A percentile compares a stretch with the other conserved stretches of the same genome.
phyloP scores from a whole-genome alignment of 257 asterid species.

The Nicotiana paniculata region DNA sequence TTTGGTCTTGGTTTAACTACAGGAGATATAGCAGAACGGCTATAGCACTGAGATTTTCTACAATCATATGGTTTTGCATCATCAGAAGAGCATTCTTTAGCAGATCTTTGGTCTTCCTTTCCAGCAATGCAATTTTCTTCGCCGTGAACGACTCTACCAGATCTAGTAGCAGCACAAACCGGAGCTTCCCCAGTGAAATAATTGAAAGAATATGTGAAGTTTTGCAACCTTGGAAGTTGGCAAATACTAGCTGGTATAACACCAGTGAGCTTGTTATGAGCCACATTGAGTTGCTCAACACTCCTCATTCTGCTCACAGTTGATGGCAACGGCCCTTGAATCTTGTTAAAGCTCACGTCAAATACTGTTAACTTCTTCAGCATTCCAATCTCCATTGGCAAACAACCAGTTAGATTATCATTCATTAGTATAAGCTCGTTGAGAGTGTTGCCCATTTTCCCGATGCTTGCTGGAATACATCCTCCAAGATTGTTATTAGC shows the following conservation, averaged over 20 bases:
- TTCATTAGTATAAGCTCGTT: conserved; percentile 52
- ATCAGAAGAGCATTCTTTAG: conserved; percentile 56
- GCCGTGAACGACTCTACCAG: conserved; percentile 37
- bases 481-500: conserved; percentile 67
- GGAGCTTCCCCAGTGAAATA: conserved; percentile 54
- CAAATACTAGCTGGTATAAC: conserved; percentile 49
- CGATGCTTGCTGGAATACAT: conserved; percentile 59
- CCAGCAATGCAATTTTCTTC: conserved; percentile 58
- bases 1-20: not conserved
- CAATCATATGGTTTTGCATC: conserved; percentile 74
- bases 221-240: conserved; percentile 47
- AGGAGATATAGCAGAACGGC: conserved; percentile 15
- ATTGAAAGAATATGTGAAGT: conserved; percentile 54
- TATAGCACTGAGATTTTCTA: conserved; percentile 47
- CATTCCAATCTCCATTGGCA: conserved; percentile 55
- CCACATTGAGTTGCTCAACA: conserved; percentile 54
- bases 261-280: conserved; percentile 54
- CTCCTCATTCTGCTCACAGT: conserved; percentile 40
- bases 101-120: conserved; percentile 59
- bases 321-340: conserved; percentile 51
- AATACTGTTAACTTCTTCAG: conserved; percentile 48
- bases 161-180: conserved; percentile 26
- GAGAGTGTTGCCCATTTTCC: conserved; percentile 47
- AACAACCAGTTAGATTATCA: conserved; percentile 63
- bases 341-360: conserved; percentile 54